These are phyloP conservation scores for Tarenaya hassleriana DNA, from an alignment of 345 rosid genomes.

Conservation along the genomic window DNA sequence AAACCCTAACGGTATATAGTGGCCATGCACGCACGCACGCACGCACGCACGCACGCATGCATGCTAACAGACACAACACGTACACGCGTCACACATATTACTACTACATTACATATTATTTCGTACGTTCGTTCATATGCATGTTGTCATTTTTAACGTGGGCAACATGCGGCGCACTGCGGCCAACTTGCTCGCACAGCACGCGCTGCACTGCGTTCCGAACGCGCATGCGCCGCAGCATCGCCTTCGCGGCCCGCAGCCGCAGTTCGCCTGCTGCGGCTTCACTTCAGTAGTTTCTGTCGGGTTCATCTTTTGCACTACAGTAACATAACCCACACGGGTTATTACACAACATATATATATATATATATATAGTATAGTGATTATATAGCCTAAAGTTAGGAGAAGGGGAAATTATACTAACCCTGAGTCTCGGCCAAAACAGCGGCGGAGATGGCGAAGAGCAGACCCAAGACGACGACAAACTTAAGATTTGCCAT, in stretches of 20 bases:
- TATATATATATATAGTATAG: too few species aligned
- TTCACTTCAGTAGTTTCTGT: constrained; percentile 18
- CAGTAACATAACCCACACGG: too few species aligned
- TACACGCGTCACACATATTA: too few species aligned
- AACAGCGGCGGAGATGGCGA: constrained; percentile 21
- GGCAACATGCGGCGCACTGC: constrained; percentile 20
- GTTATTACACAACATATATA: too few species aligned
- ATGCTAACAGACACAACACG: too few species aligned
- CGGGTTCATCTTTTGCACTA: constrained; percentile 6
- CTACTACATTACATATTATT: too few species aligned
- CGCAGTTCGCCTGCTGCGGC: constrained; percentile 12
- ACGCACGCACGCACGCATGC: background rate
- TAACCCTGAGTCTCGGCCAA: constrained; percentile 26
- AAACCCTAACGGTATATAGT: too few species aligned
- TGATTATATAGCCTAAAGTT: too few species aligned
- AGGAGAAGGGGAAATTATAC: background rate
- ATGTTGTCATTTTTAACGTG: too few species aligned
- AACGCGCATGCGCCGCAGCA: background rate
- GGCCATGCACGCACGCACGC: too few species aligned
- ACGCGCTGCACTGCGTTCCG: constrained; percentile 10
- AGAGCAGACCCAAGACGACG: constrained; percentile 20
- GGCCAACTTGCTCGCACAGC: background rate
- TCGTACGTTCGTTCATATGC: too few species aligned
- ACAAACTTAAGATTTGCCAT: constrained; percentile 20
- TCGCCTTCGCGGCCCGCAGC: background rate